Evolutionary conservation across 2,329 filamentous ascomycete species (phyloP).

Genomic region (Sclerotinia spermophila): DNA sequence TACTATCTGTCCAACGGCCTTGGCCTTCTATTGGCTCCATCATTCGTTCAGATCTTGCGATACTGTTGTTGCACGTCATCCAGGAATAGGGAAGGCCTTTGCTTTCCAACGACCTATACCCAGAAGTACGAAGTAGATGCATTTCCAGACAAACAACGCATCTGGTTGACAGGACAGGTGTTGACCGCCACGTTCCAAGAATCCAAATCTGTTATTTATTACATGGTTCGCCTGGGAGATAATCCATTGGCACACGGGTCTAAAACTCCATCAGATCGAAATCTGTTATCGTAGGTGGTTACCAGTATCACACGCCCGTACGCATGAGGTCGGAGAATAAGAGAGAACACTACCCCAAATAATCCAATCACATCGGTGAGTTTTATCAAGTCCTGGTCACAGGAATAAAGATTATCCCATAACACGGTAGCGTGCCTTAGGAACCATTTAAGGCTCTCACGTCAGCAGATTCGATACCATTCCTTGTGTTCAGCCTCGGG

Average conservation of each 20-base stretch:
- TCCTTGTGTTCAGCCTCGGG: constrained; percentile 6
- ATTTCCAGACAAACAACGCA: neutral
- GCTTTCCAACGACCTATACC: neutral
- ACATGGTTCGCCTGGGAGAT: neutral
- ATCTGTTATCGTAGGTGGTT: neutral
- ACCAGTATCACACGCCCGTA: neutral
- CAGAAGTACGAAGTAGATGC: neutral
- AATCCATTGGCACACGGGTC: neutral
- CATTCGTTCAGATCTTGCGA: neutral
- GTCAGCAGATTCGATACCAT: neutral
- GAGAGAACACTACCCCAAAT: neutral
- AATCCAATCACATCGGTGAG: neutral
- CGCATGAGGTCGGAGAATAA: neutral
- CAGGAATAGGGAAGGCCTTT: neutral
- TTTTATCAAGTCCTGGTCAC: neutral
- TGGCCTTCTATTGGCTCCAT: neutral
- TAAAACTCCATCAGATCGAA: neutral
- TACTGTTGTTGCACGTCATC: neutral
- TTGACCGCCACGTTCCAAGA: neutral
- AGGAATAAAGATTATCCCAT: neutral
- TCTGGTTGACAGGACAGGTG: neutral
- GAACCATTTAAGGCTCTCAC: constrained; percentile 2
- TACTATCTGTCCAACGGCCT: neutral
- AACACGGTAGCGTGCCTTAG: constrained; percentile 1
- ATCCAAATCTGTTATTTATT: neutral